Percentiles rank a stretch among this genome's conserved stretches.
These are phyloP conservation scores for Calocybe gambosa DNA, from an alignment of 1,284 basidiomycete species.

Conservation along the genomic window DNA sequence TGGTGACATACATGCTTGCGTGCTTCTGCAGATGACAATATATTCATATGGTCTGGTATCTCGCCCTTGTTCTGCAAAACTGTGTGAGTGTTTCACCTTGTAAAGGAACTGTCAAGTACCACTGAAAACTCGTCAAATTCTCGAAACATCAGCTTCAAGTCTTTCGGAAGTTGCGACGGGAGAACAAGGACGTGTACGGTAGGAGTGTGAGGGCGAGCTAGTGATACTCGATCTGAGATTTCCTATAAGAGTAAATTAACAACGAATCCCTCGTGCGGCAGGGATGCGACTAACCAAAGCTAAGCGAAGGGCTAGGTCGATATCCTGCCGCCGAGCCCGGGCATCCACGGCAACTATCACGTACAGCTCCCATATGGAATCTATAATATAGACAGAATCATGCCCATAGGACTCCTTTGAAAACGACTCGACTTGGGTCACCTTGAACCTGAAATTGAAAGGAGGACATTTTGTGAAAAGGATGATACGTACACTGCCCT, in stretches of 20 bases:
- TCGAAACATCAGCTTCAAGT: slow-evolving; percentile 60
- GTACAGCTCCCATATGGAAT: slow-evolving; percentile 73
- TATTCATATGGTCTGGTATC: slow-evolving; percentile 72
- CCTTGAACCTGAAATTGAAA: slow-evolving; percentile 18
- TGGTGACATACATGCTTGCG: slow-evolving; percentile 36
- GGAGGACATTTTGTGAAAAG: background rate
- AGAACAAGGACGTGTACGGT: slow-evolving; percentile 66
- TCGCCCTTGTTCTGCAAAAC: slow-evolving; percentile 47
- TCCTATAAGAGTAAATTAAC: slow-evolving; percentile 34
- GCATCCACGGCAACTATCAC: slow-evolving; percentile 66
- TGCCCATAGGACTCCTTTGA: slow-evolving; percentile 24
- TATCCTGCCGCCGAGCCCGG: slow-evolving; percentile 50
- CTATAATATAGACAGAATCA: slow-evolving; percentile 52
- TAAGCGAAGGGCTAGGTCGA: slow-evolving; percentile 51
- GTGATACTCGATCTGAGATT: slow-evolving; percentile 43
- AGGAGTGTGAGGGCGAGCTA: slow-evolving; percentile 57
- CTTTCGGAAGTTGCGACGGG: slow-evolving; percentile 65
- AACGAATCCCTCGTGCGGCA: slow-evolving; percentile 2
- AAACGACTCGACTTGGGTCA: slow-evolving; percentile 28
- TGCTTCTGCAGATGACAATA: slow-evolving; percentile 55
- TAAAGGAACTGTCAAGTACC: slow-evolving; percentile 33
- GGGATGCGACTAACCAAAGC: slow-evolving; percentile 41
- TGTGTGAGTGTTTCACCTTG: slow-evolving; percentile 7
- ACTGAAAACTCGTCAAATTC: slow-evolving; percentile 54
- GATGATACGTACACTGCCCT: slow-evolving; percentile 32